Evolutionary conservation across 768 basidiomycete genomes (phyloP), one percentile per base, ranked within the genome.

Genomic region (Boletus subcaerulescens): DNA sequence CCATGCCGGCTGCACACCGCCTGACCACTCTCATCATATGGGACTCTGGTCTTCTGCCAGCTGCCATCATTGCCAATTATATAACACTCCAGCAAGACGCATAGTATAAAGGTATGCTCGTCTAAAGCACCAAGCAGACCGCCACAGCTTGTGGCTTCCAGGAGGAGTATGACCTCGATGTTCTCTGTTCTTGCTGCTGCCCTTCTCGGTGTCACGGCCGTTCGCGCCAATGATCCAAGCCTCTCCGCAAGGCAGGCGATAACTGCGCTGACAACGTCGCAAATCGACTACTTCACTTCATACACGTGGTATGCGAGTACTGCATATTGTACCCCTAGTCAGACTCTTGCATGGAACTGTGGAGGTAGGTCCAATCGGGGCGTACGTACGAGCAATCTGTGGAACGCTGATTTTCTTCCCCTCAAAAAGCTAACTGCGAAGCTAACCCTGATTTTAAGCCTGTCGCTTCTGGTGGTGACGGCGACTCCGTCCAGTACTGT

Each of bases 301-400:
- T 85, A 77, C 69, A 76, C 80, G 0, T 70, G 66, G 52, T 83
- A 77, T 58, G 81, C 84, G 1, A 76, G 77, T 35, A 64, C 81
- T 11, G 82, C 72, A 1, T 80, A 80, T 58, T 86, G 84, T 52
- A 48, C 65, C 15, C 68, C 80, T 7, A 49, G 74, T 4, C 50
- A 67, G 39, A 80, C 77, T 24, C 58, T 76, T 40, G 70, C 72
- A 20, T 85, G 83, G 81, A 63, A 74, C 31, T 85, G 84, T 65
- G 85, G 84, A 67, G 57, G 82, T 80, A 57, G 51, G 76, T 69
- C 41, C n/a, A 40, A 31, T 38, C 15, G 8, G 52, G 36, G 5
- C 11, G 24, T 42, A 11, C 45, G 15, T 20, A 33, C 5, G 22
- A 20, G n/a, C 1, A 0, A 1, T 50, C 11, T 24, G 11, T 20